Evolutionary conservation across 768 basidiomycete species (phyloP), one percentile per base, ranked within the genome.

Genomic region (Multifurca ochricompacta): DNA sequence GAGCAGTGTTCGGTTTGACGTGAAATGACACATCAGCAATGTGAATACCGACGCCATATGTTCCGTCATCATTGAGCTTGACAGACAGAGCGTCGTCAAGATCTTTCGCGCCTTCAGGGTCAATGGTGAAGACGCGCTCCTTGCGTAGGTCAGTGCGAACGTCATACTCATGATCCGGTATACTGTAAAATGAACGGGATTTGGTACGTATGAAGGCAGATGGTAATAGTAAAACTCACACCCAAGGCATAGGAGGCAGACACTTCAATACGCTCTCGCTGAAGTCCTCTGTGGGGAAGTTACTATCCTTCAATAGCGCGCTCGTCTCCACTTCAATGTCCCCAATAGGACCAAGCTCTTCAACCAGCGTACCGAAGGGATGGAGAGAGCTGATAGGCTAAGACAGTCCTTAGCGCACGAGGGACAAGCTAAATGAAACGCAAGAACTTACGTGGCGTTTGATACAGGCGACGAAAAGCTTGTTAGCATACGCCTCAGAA

Each of bases 211-310:
- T 35, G 25, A 21, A 30, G 6, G 19, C 44, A 53, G 11, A 36
- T 28, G 35, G 28, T 28, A n/a, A 30, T 43, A 34, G 51, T 48
- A 19, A n/a, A 19, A 76, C 86, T 71, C 67, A 91, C 86, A 77
- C 81, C 93, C 93, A 99, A 13, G 96, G 96, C 58, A 89, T 78
- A 21, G 96, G 96, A 44, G 96, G 96, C 23, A 98, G 72, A 66
- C 96, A 98, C 69, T 98, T 97, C 59, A 92, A 66, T 21, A 97
- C 93, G 64, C 88, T 88, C 43, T 99, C 96, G 8, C 85, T 81
- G 70, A 99, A 99, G 59, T 98, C 96, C 69, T 95, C 93, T 0
- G 91, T 89, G 2, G 95, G 91, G 83, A 97, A 97, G 71, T 97
- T 97, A 77, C 93, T 97, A 68, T 99, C 96, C 70, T 98, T 98